Percentiles rank a stretch among this genome's conserved stretches.
Conservation (phyloP, 345 rosid species). For the Brassica cretica region DNA sequence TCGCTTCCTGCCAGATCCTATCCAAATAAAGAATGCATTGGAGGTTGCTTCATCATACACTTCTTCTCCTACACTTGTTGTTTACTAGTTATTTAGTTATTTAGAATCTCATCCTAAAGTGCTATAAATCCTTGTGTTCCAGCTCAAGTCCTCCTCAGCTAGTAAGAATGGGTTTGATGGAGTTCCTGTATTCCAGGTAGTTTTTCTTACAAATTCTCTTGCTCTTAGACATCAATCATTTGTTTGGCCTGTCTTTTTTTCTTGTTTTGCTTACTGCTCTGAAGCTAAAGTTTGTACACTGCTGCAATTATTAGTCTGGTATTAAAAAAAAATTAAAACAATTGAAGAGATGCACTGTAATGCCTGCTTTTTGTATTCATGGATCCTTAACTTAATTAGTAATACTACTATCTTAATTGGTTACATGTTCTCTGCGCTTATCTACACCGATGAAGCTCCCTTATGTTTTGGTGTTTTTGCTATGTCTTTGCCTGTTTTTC, state of each 20-base stretch:
- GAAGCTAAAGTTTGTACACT: neutral
- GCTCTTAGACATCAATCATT: neutral
- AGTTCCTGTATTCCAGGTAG: slow-evolving; percentile 96
- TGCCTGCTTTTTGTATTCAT: slow-evolving; percentile 1
- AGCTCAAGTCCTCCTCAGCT: slow-evolving; percentile 65
- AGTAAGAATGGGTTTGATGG: slow-evolving; percentile 74
- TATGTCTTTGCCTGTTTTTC: slow-evolving; percentile 1
- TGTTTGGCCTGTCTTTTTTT: neutral
- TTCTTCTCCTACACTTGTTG: neutral
- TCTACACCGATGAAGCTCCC: neutral
- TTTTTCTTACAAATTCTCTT: neutral
- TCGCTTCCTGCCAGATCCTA: slow-evolving; percentile 90
- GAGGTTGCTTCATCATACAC: slow-evolving; percentile 53
- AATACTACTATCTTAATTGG: neutral
- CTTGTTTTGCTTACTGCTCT: neutral
- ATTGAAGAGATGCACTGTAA: neutral
- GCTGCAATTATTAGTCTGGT: neutral
- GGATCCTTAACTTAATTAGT: neutral
- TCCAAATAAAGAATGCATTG: slow-evolving; percentile 86
- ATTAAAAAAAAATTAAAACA: neutral
- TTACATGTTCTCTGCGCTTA: neutral
- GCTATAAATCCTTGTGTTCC: slow-evolving; percentile 27
- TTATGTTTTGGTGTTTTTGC: neutral
- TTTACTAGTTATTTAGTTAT: neutral
- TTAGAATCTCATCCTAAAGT: neutral